Evolutionary conservation across 345 rosid genomes (phyloP).

Genomic region (Boechera stricta): DNA sequence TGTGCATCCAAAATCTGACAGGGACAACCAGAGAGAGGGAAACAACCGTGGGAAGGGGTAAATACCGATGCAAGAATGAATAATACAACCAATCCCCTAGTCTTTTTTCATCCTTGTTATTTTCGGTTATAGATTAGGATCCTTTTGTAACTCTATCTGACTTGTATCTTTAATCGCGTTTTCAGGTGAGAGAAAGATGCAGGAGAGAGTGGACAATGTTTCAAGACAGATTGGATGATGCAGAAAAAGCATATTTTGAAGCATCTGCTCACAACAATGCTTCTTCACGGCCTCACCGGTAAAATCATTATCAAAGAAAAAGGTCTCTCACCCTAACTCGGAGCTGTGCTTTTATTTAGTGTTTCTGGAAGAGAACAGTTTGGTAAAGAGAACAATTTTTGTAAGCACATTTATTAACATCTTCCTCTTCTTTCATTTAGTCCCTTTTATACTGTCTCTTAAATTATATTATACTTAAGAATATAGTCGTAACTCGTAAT

Average conservation of each 20-base stretch:
- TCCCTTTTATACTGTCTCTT: no score
- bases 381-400: no score
- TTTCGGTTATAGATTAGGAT: neutral
- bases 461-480: no score
- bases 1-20: slow-evolving; percentile 30
- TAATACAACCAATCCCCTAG: neutral
- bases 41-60: slow-evolving; percentile 74
- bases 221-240: slow-evolving; percentile 61
- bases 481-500: no score
- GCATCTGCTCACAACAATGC: slow-evolving; percentile 40
- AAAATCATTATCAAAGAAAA: no score
- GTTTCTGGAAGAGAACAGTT: no score
- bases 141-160: neutral
- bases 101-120: neutral
- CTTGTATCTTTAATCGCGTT: neutral
- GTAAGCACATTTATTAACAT: no score
- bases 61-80: slow-evolving; percentile 9
- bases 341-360: no score
- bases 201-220: slow-evolving; percentile 84
- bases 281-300: slow-evolving; percentile 33
- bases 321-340: no score
- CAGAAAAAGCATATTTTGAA: slow-evolving; percentile 67
- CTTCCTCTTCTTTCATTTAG: no score
- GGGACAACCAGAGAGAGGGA: slow-evolving; percentile 58
- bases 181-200: slow-evolving; percentile 88